Percentiles rank a stretch among this genome's conserved stretches.
Evolutionary conservation across 192 early-diverging fungal species (phyloP).

Genomic region (Chytriomyces sp.): DNA sequence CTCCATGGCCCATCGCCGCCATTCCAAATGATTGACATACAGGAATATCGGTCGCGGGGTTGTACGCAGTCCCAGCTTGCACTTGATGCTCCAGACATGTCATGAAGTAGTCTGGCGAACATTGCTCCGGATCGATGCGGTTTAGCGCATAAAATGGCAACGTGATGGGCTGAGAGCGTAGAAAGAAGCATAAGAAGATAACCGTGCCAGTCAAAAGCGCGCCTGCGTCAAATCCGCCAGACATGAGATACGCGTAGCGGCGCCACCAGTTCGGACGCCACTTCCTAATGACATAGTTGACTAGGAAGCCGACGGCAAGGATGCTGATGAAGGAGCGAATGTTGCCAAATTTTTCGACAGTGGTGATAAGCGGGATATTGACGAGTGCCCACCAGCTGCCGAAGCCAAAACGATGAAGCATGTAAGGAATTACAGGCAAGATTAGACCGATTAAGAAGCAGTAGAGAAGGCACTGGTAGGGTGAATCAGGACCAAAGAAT

Average conservation of each 20-base stretch:
- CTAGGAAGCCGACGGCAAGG: conserved; percentile 1
- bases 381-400: conserved; percentile 22
- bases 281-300: conserved; percentile 5
- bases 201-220: conserved; percentile 40
- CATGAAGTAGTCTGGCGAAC: conserved; percentile 26
- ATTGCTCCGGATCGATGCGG: conserved; percentile 22
- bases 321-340: conserved; percentile 17
- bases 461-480: conserved; percentile 23
- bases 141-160: conserved; percentile 26
- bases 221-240: conserved; percentile 66
- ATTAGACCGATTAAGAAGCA: conserved; percentile 35
- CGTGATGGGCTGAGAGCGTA: not conserved
- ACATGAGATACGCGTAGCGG: conserved; percentile 61
- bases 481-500: conserved; percentile 52
- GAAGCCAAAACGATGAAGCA: conserved; percentile 39
- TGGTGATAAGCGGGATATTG: conserved; percentile 23
- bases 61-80: not conserved
- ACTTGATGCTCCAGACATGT: conserved; percentile 18
- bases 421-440: conserved; percentile 37
- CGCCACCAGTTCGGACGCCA: conserved; percentile 49
- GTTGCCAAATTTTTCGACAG: not conserved
- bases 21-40: conserved; percentile 20
- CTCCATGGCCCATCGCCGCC: conserved; percentile 5
- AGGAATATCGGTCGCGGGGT: not conserved
- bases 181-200: conserved; percentile 29